These are phyloP conservation scores for Xylaria sp. DNA, from an alignment of 2,329 filamentous ascomycete species.

Conservation along the genomic window DNA sequence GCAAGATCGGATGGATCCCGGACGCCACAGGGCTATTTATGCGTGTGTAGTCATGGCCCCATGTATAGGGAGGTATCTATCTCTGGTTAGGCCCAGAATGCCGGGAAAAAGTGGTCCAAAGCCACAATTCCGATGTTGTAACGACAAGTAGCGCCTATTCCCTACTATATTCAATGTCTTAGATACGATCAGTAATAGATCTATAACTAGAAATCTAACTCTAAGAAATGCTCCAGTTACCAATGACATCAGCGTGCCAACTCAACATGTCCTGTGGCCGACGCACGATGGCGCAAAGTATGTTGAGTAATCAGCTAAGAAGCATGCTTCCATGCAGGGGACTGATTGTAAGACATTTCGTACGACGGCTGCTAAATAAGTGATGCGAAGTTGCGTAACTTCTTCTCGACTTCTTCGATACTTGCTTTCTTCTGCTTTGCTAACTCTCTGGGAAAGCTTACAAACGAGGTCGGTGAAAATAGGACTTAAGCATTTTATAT, in stretches of 20 bases:
- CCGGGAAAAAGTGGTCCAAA: constrained; percentile 8
- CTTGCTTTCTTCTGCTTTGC: neutral
- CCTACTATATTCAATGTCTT: constrained; percentile 5
- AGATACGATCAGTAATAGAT: neutral
- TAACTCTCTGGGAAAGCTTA: neutral
- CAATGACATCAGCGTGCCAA: constrained; percentile 21
- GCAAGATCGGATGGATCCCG: constrained; percentile 9
- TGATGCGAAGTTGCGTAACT: neutral
- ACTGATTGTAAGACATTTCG: constrained; percentile 23
- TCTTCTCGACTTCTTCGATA: neutral
- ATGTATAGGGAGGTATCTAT: constrained; percentile 19
- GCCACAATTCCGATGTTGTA: constrained; percentile 10
- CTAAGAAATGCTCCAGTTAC: neutral
- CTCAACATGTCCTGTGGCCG: constrained; percentile 5
- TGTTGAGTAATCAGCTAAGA: constrained; percentile 29
- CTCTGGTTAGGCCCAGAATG: constrained; percentile 16
- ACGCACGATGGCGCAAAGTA: neutral
- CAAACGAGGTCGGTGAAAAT: neutral
- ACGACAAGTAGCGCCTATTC: constrained; percentile 6
- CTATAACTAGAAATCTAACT: neutral
- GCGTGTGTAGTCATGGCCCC: constrained; percentile 8
- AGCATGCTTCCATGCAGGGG: constrained; percentile 22
- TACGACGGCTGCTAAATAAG: constrained; percentile 1
- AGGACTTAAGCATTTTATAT: neutral
- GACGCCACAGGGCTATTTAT: constrained; percentile 16